Evolutionary conservation across 345 rosid species (phyloP), one percentile per base, ranked within the genome.

Genomic region (Excoecaria agallocha): DNA sequence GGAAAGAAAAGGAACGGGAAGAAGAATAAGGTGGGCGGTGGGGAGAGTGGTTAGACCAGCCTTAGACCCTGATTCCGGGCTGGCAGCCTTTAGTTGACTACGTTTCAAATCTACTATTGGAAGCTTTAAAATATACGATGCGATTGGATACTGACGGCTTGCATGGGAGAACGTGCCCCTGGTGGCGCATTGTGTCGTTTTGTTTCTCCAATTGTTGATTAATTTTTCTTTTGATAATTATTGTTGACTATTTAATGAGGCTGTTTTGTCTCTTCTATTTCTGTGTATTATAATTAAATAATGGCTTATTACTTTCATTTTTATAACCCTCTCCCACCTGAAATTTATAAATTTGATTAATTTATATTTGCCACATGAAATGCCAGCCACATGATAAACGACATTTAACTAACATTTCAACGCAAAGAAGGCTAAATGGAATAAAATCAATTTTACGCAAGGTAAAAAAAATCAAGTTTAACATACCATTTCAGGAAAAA

Each of bases 31-130:
- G n/a, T n/a, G 19, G 11, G 46, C 0, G 19, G 12, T n/a, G 46
- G 1, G 39, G 61, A 2, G 66, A 67, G 8, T 68, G 58, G 73
- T 75, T 73, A 50, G 13, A 41, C 17, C 64, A 39, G 9, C 25
- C 16, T 16, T 35, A 6, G 30, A 35, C 60, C n/a, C 22, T n/a
- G 62, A 12, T 2, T 58, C 10, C 8, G 12, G 62, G 68, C 8
- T 16, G 76, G 37, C 76, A 1, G 59, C 41, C 54, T 45, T 70
- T 71, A 55, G 66, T 20, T 41, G 74, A 71, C 66, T 71, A 8
- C 20, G 74, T 45, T 4, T 22, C 10, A 12, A 11, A 1, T 20
- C 5, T 61, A 10, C 37, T 60, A 6, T 58, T 3, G 22, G 35
- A 9, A 3, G 25, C 4, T 30, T 13, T 10, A 37, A 13, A 37